Base-by-base conservation (phyloP, 371 early-diverging fungal genomes). In the Nematocida ironsii region DNA sequence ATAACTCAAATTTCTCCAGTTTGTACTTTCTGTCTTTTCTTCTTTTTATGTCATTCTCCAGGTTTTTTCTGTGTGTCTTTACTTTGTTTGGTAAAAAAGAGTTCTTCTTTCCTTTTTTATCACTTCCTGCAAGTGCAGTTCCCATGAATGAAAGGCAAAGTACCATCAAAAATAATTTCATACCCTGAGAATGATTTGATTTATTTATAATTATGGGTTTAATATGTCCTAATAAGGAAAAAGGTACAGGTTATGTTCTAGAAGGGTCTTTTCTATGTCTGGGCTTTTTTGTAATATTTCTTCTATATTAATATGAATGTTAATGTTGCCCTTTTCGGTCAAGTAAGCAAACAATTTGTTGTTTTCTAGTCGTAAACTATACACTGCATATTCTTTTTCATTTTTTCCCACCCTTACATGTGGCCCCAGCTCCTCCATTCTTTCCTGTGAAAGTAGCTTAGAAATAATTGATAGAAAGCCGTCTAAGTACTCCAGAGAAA, bases 191-290 rank as follows among this genome's bases (percentile, higher is more conserved):
- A 60, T 23, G 23, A 20, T 60, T 60, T 20, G 9, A 2, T 18
- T 60, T 18, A 60, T 60, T 60, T 18, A 18, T 60, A 9, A 25
- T 60, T 11, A 20, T 25, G 11, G 3, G 2, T 20, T 60, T 25
- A 18, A 60, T 18, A 1, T 60, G 23, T 25, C 23, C 23, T 54
- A 54, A 9, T 74, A 16, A 20, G 74, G 74, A 40, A 27, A 44
- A 54, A 74, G 11, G 44, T 25, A 39, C 18, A 61, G 23, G 9
- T 52, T 48, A 18, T 39, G 72, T 20, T 56, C 57, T 23, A 39
- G 20, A 67, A 74, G 74, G 48, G 20, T 27, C 54, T 40, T 44
- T 48, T 75, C 67, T n/a, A 33, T 3, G 42, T 70, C 52, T 75
- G 76, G 76, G 25, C 45, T 33, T 9, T 27, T 66, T 11, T 68